Evolutionary conservation across 176 grass and related monocot genomes (phyloP).

Genomic region (Poa annua): DNA sequence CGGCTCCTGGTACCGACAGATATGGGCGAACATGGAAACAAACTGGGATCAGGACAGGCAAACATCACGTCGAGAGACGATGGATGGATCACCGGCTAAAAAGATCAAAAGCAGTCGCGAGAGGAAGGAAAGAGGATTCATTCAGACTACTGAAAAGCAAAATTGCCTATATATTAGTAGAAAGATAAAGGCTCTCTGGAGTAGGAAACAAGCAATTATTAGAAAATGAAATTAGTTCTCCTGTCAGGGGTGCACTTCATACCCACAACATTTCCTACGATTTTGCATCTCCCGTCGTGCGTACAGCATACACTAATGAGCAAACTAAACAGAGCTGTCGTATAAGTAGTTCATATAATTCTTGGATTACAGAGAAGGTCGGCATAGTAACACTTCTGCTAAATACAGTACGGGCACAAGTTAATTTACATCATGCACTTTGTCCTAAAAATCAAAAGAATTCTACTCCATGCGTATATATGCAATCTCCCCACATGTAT

Average conservation of each 20-base stretch:
- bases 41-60: constrained; percentile 12
- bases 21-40: background rate
- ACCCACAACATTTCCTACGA: background rate
- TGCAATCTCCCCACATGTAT: background rate
- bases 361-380: background rate
- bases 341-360: background rate
- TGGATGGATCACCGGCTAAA: constrained; percentile 6
- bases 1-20: background rate
- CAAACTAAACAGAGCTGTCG: background rate
- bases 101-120: constrained; percentile 1
- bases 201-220: background rate
- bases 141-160: constrained; percentile 3
- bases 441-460: background rate
- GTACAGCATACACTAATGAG: no score
- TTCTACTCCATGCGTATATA: no score
- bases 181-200: background rate
- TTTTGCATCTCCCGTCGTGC: no score
- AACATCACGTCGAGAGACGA: constrained; percentile 24
- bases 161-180: background rate
- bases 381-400: background rate
- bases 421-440: constrained; percentile 9
- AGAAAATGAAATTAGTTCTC: background rate
- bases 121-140: background rate
- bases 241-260: no score
- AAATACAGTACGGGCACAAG: background rate